Evolutionary conservation across 306 rosid species (phyloP), one percentile per base, ranked within the genome.

Genomic region (Purshia tridentata): DNA sequence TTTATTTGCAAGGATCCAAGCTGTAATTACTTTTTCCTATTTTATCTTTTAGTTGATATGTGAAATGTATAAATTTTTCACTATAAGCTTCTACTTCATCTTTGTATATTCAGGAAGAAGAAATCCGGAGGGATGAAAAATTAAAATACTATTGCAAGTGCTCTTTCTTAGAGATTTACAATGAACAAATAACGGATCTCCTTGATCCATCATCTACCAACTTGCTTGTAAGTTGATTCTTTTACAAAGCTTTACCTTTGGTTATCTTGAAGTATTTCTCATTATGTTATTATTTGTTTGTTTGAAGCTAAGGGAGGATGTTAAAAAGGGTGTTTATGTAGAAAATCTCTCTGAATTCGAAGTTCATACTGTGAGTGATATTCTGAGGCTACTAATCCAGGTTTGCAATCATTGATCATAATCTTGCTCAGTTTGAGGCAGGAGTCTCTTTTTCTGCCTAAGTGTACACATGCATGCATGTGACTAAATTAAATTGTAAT

Each of bases 1-100:
- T 83, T 80, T 94, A 68, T 94, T 94, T 84, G 99, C 99, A 35
- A 86, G 99, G 90, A 94, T 94, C 65, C 97, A 89, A 83, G 97
- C 97, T 51, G 99, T 94, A 94, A 91, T 16, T 63, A 20, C 56
- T 19, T 52, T 19, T 72, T 47, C 23, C 69, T 35, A 53, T 53
- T 77, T 74, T 54, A 77, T 64, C 39, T 67, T 75, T 68, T 56
- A 4, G 65, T 22, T 44, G 37, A 41, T 51, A 59, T 65, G 76
- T 15, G 52, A 64, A 51, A 54, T 4, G 19, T 45, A 14, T 42
- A 49, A 5, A 45, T 53, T 23, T 45, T 63, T 81, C 45, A 45
- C 54, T 60, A 59, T 40, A 62, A 53, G 46, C 61, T 60, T 77
- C 61, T 80, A 11, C 22, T 75, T 74, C 55, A 45, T 45, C 79